A percentile compares a stretch with the other conserved stretches of the same genome.
Conservation (phyloP, 768 basidiomycete species). For the Auriscalpium orientale region DNA sequence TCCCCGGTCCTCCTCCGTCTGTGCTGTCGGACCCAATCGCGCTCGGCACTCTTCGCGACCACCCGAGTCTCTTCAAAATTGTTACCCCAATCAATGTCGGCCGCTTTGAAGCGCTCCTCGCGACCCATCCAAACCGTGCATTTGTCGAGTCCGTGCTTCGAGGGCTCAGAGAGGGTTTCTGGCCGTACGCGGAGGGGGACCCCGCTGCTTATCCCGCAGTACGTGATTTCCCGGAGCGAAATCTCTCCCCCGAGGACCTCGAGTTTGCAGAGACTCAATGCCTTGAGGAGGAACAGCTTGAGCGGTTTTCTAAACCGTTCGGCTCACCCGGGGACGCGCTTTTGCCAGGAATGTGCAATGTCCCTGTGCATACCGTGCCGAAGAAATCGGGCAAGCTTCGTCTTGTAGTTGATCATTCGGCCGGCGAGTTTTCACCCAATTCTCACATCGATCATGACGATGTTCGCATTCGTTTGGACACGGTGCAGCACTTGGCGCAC, state of each 20-base stretch:
- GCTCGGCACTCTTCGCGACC: constrained; percentile 16
- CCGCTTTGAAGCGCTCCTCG: constrained; percentile 21
- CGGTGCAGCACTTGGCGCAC: constrained; percentile 19
- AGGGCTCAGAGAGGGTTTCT: constrained; percentile 33
- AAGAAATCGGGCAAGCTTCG: constrained; percentile 17
- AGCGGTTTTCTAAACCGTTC: constrained; percentile 23
- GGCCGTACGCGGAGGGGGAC: constrained; percentile 32
- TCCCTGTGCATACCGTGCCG: constrained; percentile 32
- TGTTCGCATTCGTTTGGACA: constrained; percentile 25
- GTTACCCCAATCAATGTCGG: constrained; percentile 30
- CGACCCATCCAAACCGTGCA: constrained; percentile 28
- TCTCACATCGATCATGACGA: constrained; percentile 8
- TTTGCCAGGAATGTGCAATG: constrained; percentile 36
- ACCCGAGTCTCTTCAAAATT: constrained; percentile 30
- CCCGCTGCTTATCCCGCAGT: constrained; percentile 16
- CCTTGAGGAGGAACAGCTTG: constrained; percentile 13
- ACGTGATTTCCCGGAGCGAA: constrained; percentile 16
- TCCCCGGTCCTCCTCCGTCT: constrained; percentile 10
- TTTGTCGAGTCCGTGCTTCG: constrained; percentile 28
- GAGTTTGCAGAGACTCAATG: not conserved
- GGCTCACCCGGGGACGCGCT: constrained; percentile 28
- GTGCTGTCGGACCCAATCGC: constrained; percentile 12
- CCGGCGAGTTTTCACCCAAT: constrained; percentile 28
- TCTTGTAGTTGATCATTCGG: constrained; percentile 34
- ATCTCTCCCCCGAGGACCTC: not conserved